These are phyloP conservation scores for Asterella californica DNA, from an alignment of 225 moss, liverwort and hornwort species.

Conservation along the genomic window DNA sequence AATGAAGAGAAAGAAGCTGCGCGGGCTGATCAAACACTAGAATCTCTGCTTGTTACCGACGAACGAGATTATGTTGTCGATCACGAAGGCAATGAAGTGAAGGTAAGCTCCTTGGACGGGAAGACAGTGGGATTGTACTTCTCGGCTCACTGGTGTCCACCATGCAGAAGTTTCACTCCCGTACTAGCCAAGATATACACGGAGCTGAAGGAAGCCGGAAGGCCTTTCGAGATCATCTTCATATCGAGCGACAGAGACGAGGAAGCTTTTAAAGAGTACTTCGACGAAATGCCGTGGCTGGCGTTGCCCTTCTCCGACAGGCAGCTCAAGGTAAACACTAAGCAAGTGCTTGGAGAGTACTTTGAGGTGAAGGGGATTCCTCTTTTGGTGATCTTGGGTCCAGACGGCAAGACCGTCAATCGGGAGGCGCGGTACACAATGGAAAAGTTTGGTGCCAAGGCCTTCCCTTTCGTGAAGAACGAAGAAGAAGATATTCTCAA, in stretches of 20 bases:
- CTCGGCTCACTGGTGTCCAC: slow-evolving; percentile 27
- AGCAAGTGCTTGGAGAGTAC: not conserved
- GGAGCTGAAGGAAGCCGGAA: slow-evolving; percentile 14
- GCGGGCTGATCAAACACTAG: slow-evolving; percentile 11
- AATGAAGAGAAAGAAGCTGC: slow-evolving; percentile 11
- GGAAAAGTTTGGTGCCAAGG: slow-evolving; percentile 20
- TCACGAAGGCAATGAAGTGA: slow-evolving; percentile 12
- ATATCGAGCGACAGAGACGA: slow-evolving; percentile 23
- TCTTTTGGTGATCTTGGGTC: slow-evolving; percentile 18
- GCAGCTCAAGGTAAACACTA: too few species aligned
- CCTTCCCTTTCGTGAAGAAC: slow-evolving; percentile 16
- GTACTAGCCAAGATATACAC: slow-evolving; percentile 16
- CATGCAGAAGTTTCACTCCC: slow-evolving; percentile 26
- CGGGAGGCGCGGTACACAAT: not conserved
- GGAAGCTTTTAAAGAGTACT: slow-evolving; percentile 9
- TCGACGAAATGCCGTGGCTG: slow-evolving; percentile 19
- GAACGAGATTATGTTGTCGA: slow-evolving; percentile 24
- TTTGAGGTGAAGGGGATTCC: slow-evolving; percentile 20
- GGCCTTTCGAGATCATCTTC: slow-evolving; percentile 29
- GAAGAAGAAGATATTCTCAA: not conserved
- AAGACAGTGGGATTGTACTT: slow-evolving; percentile 28
- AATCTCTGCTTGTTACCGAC: slow-evolving; percentile 15
- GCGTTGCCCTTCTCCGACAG: slow-evolving; percentile 23
- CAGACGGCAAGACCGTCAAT: slow-evolving; percentile 26
- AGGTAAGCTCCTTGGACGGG: slow-evolving; percentile 22